Base-by-base conservation (phyloP, 139 green algal genomes). In the Mesotaenium endlicherianum region DNA sequence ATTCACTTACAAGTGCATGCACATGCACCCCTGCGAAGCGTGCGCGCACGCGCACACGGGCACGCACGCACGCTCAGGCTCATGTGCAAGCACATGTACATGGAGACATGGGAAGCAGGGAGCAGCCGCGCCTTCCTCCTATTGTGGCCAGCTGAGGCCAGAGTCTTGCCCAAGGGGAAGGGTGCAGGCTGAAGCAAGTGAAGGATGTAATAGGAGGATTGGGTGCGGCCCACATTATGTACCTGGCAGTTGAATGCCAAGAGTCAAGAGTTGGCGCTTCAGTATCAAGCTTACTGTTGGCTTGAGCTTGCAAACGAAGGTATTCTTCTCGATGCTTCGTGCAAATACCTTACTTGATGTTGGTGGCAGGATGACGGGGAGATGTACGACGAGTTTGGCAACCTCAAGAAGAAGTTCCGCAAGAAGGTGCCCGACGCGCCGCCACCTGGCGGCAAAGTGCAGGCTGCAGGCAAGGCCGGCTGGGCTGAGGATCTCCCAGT, bases 321-420 rank as follows among this genome's bases (percentile, higher is more conserved):
- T n/a, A n/a, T n/a, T n/a, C n/a, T n/a, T n/a, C n/a, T n/a, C n/a
- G n/a, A n/a, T n/a, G n/a, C n/a, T n/a, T n/a, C n/a, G n/a, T n/a
- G n/a, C n/a, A n/a, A n/a, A n/a, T n/a, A n/a, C n/a, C n/a, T n/a
- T n/a, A n/a, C n/a, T n/a, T n/a, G n/a, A n/a, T n/a, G 53, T 64
- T 20, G 53, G 8, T 11, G 41, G 60, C 70, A 87, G 81, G 70
- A 89, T 34, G 81, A 88, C 1, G 82, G 71, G 31, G 71, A 86
- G 43, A 86, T 86, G 70, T 90, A 90, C 78, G 87, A 90, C 70
- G 87, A 90, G 42, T 90, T 90, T 68, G 87, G 87, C 38, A 83
- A 80, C 76, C 39, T 90, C 26, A 90, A 90, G 87, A 90, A 90
- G 68, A 88, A 90, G 76, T 90, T 82, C 57, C 83, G 83, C 2